Evolutionary conservation across 495 filamentous ascomycete genomes (phyloP).

Genomic region (Hypomontagnella submonticulosa): DNA sequence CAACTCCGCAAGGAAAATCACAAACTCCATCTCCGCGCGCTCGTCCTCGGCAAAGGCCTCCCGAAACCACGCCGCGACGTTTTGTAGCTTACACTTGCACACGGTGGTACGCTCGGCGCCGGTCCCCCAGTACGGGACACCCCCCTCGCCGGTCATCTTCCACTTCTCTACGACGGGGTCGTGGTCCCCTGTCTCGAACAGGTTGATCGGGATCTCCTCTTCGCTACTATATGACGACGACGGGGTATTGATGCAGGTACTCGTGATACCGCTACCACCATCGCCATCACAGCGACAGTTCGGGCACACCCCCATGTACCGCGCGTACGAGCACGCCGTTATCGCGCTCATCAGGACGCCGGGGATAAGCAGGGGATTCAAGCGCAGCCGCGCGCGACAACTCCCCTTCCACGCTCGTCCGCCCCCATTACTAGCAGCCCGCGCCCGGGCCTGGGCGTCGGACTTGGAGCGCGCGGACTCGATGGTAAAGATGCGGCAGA

Average conservation of each 20-base stretch:
- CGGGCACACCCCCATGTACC: slow-evolving; percentile 35
- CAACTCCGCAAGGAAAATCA: slow-evolving; percentile 39
- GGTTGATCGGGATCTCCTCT: slow-evolving; percentile 27
- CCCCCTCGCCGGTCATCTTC: slow-evolving; percentile 35
- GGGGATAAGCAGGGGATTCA: slow-evolving; percentile 47
- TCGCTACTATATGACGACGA: not conserved
- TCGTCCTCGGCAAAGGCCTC: slow-evolving; percentile 39
- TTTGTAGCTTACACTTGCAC: slow-evolving; percentile 43
- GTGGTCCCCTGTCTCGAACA: slow-evolving; percentile 34
- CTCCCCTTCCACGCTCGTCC: too few species aligned
- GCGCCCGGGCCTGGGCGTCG: not conserved
- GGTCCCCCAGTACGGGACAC: slow-evolving; percentile 45
- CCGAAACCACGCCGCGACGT: slow-evolving; percentile 48
- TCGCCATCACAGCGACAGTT: slow-evolving; percentile 30
- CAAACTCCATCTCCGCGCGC: slow-evolving; percentile 46
- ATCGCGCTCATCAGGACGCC: slow-evolving; percentile 50
- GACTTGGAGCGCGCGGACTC: slow-evolving; percentile 17
- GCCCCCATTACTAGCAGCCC: too few species aligned
- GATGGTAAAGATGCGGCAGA: slow-evolving; percentile 40
- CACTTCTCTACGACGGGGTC: slow-evolving; percentile 37
- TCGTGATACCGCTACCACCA: not conserved
- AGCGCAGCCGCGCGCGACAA: slow-evolving; percentile 18
- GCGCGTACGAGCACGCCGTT: slow-evolving; percentile 46
- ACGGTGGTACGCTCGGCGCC: slow-evolving; percentile 27
- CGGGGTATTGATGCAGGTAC: not conserved